Evolutionary conservation across 176 grass and related monocot species (phyloP), one percentile per base, ranked within the genome.

Genomic region (Cenchrus purpureus): DNA sequence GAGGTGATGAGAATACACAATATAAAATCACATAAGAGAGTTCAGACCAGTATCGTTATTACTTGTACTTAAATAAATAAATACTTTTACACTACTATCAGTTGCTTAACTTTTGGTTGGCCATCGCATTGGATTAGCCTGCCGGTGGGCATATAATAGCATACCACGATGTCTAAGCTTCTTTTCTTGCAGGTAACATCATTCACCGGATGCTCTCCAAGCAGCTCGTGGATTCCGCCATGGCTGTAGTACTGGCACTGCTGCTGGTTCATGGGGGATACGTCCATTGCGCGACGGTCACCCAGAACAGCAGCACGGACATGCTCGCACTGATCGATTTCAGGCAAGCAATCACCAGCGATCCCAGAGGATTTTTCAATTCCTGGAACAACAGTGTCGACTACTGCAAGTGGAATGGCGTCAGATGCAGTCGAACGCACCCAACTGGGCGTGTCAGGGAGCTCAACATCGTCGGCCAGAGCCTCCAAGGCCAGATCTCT

Each of bases 361-460:
- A 73, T n/a, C 40, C 68, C 0, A 59, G 0, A 8, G n/a, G n/a
- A 20, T 69, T 10, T 43, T n/a, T 73, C 4, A n/a, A 0, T 6
- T 62, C 15, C 25, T 83, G 56, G 55, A 60, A 48, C 1, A 73
- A 0, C 0, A 50, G 6, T 25, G 60, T 0, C 42, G 6, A 62
- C 22, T 63, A 62, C 15, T 83, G 80, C 8, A 7, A n/a, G 16
- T 83, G 80, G 80, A 34, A 5, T 1, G 68, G 55, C 16, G 63
- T 82, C 12, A 31, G 0, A 5, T 82, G 79, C 40, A 82, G 20
- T 1, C 0, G 0, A 1, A 28, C 19, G 20, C 1, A 17, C 6
- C 44, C 4, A 6, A 0, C 25, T 25, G 15, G 14, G 22, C 60
- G 77, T 0, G 77, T 79, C 45, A 20, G 1, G 8, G 45, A 0